A percentile compares a stretch with the other conserved stretches of the same genome.
Conservation (phyloP, 495 filamentous ascomycete genomes). For the Aspergillus ostianus region DNA sequence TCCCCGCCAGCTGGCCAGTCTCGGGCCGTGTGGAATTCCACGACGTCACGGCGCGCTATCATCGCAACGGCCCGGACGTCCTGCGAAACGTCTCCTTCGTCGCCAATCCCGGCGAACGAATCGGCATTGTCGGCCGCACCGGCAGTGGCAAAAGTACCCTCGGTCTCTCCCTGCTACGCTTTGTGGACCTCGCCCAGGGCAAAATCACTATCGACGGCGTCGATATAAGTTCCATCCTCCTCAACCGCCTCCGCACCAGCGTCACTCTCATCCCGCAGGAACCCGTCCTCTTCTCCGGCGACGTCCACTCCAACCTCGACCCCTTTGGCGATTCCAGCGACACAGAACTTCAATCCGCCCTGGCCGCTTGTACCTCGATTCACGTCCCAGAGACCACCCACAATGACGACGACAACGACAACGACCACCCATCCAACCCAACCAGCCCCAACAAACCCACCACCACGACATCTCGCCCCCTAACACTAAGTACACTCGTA, state of each 20-base stretch:
- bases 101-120: slow-evolving; percentile 50
- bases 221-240: slow-evolving; percentile 49
- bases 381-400: slow-evolving; percentile 31
- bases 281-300: slow-evolving; percentile 57
- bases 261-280: slow-evolving; percentile 64
- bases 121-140: slow-evolving; percentile 62
- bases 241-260: slow-evolving; percentile 52
- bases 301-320: slow-evolving; percentile 55
- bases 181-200: slow-evolving; percentile 44
- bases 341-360: slow-evolving; percentile 43
- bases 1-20: slow-evolving; percentile 46
- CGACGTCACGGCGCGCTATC: slow-evolving; percentile 50
- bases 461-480: slow-evolving; percentile 2
- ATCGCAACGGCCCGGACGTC: slow-evolving; percentile 44
- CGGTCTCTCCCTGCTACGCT: slow-evolving; percentile 55
- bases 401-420: slow-evolving; percentile 17
- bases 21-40: slow-evolving; percentile 49
- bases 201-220: slow-evolving; percentile 53
- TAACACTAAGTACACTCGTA: slow-evolving; percentile 39
- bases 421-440: neutral
- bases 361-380: slow-evolving; percentile 47
- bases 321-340: slow-evolving; percentile 46
- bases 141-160: slow-evolving; percentile 64
- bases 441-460: slow-evolving; percentile 1
- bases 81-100: slow-evolving; percentile 51